Percentiles rank a stretch among this genome's conserved stretches.
Evolutionary conservation across 108 stramenopile genomes (phyloP).

Genomic region (Skeletonema tropicum): DNA sequence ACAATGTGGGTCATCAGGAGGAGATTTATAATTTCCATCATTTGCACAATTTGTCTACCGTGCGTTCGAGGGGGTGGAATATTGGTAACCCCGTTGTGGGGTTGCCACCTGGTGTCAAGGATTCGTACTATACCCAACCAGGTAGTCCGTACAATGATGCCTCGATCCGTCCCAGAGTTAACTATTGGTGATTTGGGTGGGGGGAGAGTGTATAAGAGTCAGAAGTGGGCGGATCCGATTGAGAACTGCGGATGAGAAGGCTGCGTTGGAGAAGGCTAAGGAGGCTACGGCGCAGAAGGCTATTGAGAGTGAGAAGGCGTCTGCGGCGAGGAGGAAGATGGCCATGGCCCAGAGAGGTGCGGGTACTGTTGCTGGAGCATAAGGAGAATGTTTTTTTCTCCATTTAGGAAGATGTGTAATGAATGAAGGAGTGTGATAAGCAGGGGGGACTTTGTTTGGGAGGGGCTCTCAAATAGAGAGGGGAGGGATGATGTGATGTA

Average conservation of each 20-base stretch:
- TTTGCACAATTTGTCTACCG: constrained; percentile 85
- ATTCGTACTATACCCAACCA: constrained; percentile 94
- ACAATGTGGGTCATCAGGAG: constrained; percentile 85
- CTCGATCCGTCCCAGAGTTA: constrained; percentile 62
- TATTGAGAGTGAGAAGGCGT: constrained; percentile 29
- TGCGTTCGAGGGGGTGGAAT: constrained; percentile 85
- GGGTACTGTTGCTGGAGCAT: constrained; percentile 38
- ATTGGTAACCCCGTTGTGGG: constrained; percentile 89
- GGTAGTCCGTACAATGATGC: constrained; percentile 92
- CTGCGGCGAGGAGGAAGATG: constrained; percentile 41
- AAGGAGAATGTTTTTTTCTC: not conserved
- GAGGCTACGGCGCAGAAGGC: constrained; percentile 18
- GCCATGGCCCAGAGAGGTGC: constrained; percentile 29
- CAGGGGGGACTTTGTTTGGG: not conserved
- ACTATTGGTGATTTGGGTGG: constrained; percentile 84
- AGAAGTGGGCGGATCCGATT: constrained; percentile 87
- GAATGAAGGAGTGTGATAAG: not conserved
- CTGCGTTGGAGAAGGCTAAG: constrained; percentile 43
- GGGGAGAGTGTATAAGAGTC: constrained; percentile 86
- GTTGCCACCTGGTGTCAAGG: constrained; percentile 72
- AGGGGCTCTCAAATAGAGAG: not conserved
- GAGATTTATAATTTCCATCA: constrained; percentile 71
- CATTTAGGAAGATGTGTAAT: not conserved
- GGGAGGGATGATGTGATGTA: not conserved
- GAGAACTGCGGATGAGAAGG: constrained; percentile 79